phyloP scores from a whole-genome alignment of 768 basidiomycete species.

The Suillus subaureus region DNA sequence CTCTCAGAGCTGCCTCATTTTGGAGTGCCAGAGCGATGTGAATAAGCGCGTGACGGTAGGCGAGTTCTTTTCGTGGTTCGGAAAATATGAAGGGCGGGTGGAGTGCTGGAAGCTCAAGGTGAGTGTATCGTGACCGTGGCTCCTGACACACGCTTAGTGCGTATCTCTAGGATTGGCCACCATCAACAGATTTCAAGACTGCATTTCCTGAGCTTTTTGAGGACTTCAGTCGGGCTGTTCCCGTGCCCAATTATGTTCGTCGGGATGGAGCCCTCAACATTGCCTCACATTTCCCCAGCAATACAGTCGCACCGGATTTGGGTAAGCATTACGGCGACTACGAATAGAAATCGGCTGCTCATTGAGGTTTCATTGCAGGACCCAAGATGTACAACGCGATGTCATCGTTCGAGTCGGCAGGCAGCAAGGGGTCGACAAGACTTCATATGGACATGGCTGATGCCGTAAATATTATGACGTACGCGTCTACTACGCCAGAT shows the following conservation, averaged over 20 bases:
- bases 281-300: slow-evolving; percentile 84
- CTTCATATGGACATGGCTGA: slow-evolving; percentile 96
- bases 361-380: slow-evolving; percentile 45
- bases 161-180: slow-evolving; percentile 84
- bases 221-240: slow-evolving; percentile 82
- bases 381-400: slow-evolving; percentile 97
- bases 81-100: slow-evolving; percentile 57
- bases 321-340: slow-evolving; percentile 45
- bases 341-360: not conserved
- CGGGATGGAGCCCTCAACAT: slow-evolving; percentile 89
- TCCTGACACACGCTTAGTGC: slow-evolving; percentile 13
- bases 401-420: slow-evolving; percentile 62
- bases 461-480: slow-evolving; percentile 90
- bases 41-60: slow-evolving; percentile 66
- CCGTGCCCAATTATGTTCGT: slow-evolving; percentile 88
- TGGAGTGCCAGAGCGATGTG: slow-evolving; percentile 79
- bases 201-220: slow-evolving; percentile 84
- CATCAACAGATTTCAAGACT: slow-evolving; percentile 80
- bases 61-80: slow-evolving; percentile 82
- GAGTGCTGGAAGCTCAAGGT: slow-evolving; percentile 82
- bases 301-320: slow-evolving; percentile 78
- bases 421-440: slow-evolving; percentile 83
- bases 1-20: slow-evolving; percentile 63
- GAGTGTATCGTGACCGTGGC: slow-evolving; percentile 9
- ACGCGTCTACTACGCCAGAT: slow-evolving; percentile 59